These are phyloP conservation scores for Royoungia palumana DNA, from an alignment of 768 basidiomycete species.

Conservation along the genomic window DNA sequence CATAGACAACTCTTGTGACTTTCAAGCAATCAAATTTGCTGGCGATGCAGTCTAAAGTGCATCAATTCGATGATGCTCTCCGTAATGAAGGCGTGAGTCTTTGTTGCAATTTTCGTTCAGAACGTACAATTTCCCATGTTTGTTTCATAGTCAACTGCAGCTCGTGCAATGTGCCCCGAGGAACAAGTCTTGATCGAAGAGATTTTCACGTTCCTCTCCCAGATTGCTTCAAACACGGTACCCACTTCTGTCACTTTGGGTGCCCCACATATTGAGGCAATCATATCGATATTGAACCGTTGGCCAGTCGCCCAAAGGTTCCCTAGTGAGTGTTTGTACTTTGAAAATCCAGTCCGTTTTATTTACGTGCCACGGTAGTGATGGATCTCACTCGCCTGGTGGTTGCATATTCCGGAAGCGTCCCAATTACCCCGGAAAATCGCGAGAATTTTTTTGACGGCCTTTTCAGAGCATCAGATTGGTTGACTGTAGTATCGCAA, in stretches of 20 bases:
- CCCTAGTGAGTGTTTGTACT: constrained; percentile 48
- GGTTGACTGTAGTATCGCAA: constrained; percentile 48
- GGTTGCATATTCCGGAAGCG: constrained; percentile 56
- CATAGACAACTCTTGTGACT: constrained; percentile 58
- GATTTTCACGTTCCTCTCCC: constrained; percentile 55
- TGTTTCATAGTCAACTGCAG: constrained; percentile 55
- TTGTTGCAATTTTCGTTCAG: neutral
- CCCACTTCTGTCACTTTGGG: constrained; percentile 35
- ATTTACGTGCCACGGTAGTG: constrained; percentile 42
- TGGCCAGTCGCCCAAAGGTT: constrained; percentile 76
- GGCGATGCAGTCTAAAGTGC: constrained; percentile 77
- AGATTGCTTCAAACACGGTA: constrained; percentile 40
- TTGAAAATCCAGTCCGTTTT: neutral
- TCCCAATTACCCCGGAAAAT: constrained; percentile 42
- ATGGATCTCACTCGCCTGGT: constrained; percentile 84
- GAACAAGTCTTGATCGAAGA: constrained; percentile 60
- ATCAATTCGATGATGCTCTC: constrained; percentile 69
- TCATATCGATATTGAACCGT: constrained; percentile 62
- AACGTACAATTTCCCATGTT: neutral
- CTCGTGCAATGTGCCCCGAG: constrained; percentile 67
- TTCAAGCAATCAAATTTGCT: constrained; percentile 83
- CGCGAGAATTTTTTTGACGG: constrained; percentile 55
- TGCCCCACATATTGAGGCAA: constrained; percentile 53
- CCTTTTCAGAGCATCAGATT: constrained; percentile 67
- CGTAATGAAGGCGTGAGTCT: constrained; percentile 62